Conservation (phyloP, 805 yeast species). For the Cyberlindnera euphorbiiphila region DNA sequence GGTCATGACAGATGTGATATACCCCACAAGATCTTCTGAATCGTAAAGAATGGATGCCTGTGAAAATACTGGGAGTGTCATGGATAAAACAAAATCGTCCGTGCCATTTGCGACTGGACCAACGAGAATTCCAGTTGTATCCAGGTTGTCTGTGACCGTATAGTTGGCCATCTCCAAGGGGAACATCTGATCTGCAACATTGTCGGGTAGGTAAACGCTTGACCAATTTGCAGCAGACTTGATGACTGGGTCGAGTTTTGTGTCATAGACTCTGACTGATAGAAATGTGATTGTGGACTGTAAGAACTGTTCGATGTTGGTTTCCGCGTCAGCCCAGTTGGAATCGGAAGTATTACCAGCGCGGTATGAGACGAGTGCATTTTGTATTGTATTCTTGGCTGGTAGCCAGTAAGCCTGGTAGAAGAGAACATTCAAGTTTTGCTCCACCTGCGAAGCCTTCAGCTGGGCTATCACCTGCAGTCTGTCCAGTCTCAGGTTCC, state of each 20-base stretch:
- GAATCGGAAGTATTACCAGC: conserved; percentile 66
- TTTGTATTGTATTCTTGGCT: conserved; percentile 54
- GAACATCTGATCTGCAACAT: conserved; percentile 36
- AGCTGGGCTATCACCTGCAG: conserved; percentile 75
- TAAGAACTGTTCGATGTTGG: conserved; percentile 56
- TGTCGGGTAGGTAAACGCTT: conserved; percentile 30
- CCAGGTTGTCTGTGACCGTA: conserved; percentile 41
- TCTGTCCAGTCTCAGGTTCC: conserved; percentile 62
- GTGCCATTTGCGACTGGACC: conserved; percentile 58
- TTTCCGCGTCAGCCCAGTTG: conserved; percentile 43
- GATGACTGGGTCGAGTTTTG: conserved; percentile 46
- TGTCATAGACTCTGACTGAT: conserved; percentile 64
- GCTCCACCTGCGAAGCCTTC: conserved; percentile 75
- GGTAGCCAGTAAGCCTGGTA: conserved; percentile 69
- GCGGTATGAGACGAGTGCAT: conserved; percentile 55
- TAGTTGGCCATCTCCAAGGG: conserved; percentile 45
- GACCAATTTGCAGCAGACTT: conserved; percentile 39
- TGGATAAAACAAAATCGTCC: conserved; percentile 53
- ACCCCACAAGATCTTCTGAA: conserved; percentile 56
- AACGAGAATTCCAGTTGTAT: conserved; percentile 46
- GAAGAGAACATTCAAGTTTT: conserved; percentile 56
- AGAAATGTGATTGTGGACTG: conserved; percentile 60
- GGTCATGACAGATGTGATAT: conserved; percentile 53
- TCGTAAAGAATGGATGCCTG: conserved; percentile 64
- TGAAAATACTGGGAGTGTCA: conserved; percentile 73